phyloP scores from a whole-genome alignment of 805 yeast species.

The Cyberlindnera mycetangii region DNA sequence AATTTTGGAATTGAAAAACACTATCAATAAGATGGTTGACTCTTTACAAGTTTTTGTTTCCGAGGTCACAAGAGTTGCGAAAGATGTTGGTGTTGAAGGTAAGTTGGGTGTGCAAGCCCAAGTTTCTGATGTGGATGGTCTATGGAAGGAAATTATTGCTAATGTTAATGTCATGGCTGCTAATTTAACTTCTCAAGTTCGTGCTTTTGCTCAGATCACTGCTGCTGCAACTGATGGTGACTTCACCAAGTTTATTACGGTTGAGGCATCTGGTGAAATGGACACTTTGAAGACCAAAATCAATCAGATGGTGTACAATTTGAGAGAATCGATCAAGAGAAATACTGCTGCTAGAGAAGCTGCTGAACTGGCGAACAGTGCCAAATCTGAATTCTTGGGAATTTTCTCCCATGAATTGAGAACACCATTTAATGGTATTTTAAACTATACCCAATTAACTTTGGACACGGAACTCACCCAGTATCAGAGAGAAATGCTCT shows the following conservation, averaged over 20 bases:
- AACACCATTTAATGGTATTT: constrained; percentile 90
- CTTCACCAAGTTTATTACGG: constrained; percentile 85
- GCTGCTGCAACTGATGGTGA: constrained; percentile 95
- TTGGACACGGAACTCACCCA: constrained; percentile 86
- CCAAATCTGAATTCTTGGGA: constrained; percentile 87
- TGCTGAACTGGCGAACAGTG: constrained; percentile 85
- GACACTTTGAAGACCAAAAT: constrained; percentile 48
- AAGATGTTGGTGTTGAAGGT: constrained; percentile 92
- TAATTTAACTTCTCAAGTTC: constrained; percentile 84
- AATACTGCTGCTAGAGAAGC: constrained; percentile 94
- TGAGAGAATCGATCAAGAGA: constrained; percentile 86
- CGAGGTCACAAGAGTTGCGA: constrained; percentile 86
- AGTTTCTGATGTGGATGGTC: constrained; percentile 84
- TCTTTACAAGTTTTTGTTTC: constrained; percentile 82
- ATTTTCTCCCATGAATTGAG: constrained; percentile 86
- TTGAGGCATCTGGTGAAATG: constrained; percentile 92
- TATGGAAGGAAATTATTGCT: constrained; percentile 89
- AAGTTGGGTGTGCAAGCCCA: constrained; percentile 91
- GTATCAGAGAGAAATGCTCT: constrained; percentile 87
- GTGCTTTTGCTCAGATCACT: constrained; percentile 91
- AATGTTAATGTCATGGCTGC: constrained; percentile 93
- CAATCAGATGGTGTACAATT: constrained; percentile 79
- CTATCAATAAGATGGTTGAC: constrained; percentile 92
- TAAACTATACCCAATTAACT: constrained; percentile 89
- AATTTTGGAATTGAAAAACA: constrained; percentile 76